phyloP scores from a whole-genome alignment of 768 basidiomycete genomes.

The Rhodocollybia butyracea region DNA sequence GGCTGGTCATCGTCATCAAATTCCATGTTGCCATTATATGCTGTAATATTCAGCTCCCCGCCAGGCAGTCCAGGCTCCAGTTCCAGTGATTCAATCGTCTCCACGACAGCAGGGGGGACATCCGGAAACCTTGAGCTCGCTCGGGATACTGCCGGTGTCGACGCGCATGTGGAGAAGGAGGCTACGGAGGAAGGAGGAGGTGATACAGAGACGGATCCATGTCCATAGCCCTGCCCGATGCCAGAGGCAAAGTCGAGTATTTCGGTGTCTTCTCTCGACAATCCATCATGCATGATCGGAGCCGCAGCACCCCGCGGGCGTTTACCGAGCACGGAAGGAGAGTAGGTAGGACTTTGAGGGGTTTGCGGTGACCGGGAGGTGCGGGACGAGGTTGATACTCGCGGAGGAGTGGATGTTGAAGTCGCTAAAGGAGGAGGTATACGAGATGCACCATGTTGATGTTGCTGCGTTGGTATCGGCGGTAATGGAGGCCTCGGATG shows the following conservation, averaged over 20 bases:
- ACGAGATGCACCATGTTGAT: neutral
- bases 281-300: too few species aligned
- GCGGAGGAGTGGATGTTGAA: neutral
- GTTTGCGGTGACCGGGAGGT: conserved; percentile 16
- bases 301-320: conserved; percentile 40
- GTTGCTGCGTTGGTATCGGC: conserved; percentile 12
- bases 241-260: conserved; percentile 63
- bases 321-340: conserved; percentile 68
- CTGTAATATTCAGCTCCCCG: too few species aligned
- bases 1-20: too few species aligned
- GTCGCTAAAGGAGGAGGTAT: neutral
- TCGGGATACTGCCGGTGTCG: neutral
- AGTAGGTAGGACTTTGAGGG: conserved; percentile 19
- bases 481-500: too few species aligned
- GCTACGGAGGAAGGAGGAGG: conserved; percentile 8
- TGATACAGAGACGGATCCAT: conserved; percentile 1
- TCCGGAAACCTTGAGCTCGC: conserved; percentile 23
- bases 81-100: too few species aligned
- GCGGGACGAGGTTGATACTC: neutral
- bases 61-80: too few species aligned
- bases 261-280: conserved; percentile 35
- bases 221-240: too few species aligned
- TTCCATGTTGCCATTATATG: too few species aligned
- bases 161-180: neutral
- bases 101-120: conserved; percentile 23